Conservation (phyloP, 164 flowering plant genomes). For the Saururus chinensis region DNA sequence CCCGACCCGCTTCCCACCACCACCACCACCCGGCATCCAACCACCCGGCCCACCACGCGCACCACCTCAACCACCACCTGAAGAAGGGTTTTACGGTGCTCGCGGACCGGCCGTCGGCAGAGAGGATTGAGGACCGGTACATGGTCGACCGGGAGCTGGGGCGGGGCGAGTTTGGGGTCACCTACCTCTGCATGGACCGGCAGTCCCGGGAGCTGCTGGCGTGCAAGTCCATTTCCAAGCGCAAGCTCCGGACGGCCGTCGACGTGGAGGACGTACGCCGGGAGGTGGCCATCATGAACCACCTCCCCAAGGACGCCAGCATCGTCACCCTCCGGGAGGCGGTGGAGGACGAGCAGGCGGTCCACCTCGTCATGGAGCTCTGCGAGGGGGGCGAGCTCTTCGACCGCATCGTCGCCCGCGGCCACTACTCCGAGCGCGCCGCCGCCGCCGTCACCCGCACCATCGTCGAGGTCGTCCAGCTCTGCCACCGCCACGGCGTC, state of each 20-base stretch:
- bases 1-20: neutral
- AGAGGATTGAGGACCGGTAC: conserved; percentile 68
- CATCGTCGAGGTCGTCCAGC: conserved; percentile 84
- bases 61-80: conserved; percentile 1
- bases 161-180: conserved; percentile 84
- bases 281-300: conserved; percentile 92
- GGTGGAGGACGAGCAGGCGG: conserved; percentile 87
- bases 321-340: conserved; percentile 79
- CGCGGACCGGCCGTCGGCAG: conserved; percentile 28
- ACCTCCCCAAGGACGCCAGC: conserved; percentile 66
- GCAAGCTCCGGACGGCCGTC: conserved; percentile 81
- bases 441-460: conserved; percentile 76
- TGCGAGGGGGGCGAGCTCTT: conserved; percentile 93
- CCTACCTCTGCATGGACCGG: conserved; percentile 72
- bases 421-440: conserved; percentile 80
- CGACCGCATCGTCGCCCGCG: conserved; percentile 86
- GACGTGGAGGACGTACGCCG: conserved; percentile 87
- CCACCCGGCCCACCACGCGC: neutral
- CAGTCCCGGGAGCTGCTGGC: conserved; percentile 55
- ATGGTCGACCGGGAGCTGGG: conserved; percentile 73
- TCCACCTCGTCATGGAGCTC: conserved; percentile 92
- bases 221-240: conserved; percentile 79
- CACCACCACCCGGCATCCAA: neutral
- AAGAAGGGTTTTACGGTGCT: conserved; percentile 9
- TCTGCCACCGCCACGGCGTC: conserved; percentile 86